phyloP scores from a whole-genome alignment of 441 rosid species.

The Rhodomyrtus psidioides region DNA sequence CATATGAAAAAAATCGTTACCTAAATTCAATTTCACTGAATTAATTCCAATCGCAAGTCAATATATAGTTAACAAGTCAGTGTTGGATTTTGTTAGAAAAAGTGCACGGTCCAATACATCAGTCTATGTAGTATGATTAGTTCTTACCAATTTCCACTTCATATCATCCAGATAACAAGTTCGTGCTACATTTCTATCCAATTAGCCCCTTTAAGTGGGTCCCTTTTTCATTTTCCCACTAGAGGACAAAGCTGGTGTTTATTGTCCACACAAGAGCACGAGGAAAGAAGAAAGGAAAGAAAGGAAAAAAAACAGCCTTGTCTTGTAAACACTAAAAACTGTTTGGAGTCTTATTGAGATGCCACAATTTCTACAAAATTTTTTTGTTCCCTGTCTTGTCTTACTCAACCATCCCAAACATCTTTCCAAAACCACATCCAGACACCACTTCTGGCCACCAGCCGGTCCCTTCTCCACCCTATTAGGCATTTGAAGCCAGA shows the following conservation, averaged over 20 bases:
- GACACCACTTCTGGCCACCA: slow-evolving; percentile 15
- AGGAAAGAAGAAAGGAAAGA: neutral
- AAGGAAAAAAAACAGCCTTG: neutral
- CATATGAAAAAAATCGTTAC: neutral
- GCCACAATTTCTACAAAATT: slow-evolving; percentile 7
- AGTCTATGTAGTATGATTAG: neutral
- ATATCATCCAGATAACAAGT: neutral
- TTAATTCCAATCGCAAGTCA: neutral
- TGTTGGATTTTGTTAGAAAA: neutral
- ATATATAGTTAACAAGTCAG: neutral
- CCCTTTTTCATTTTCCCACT: neutral
- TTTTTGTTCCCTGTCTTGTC: slow-evolving; percentile 20
- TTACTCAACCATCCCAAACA: neutral
- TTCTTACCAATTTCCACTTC: neutral
- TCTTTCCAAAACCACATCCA: slow-evolving; percentile 15
- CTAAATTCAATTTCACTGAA: neutral
- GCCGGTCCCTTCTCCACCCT: neutral
- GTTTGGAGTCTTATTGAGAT: slow-evolving; percentile 4
- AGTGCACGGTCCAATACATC: neutral
- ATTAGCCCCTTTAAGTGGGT: neutral
- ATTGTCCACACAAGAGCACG: neutral
- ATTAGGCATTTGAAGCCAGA: neutral
- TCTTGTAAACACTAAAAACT: neutral
- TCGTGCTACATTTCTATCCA: neutral
- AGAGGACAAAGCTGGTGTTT: neutral